These are phyloP conservation scores for Alternaria gansuensis DNA, from an alignment of 2,329 filamentous ascomycete species.

Conservation along the genomic window DNA sequence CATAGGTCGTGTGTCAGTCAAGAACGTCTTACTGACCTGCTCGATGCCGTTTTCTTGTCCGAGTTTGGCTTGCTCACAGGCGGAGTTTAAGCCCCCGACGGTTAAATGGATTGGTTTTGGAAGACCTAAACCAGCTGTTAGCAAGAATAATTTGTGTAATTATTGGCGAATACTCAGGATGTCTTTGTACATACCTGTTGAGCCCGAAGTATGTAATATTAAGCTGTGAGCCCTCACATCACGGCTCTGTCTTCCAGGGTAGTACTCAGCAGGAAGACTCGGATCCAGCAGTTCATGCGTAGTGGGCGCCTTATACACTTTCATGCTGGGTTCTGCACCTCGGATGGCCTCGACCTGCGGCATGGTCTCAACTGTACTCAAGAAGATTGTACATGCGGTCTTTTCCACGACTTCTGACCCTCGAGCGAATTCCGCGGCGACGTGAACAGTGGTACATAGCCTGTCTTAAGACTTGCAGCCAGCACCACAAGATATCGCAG, in stretches of 20 bases:
- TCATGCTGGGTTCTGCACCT: background rate
- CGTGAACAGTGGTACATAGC: slow-evolving; percentile 11
- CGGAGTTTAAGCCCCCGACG: slow-evolving; percentile 2
- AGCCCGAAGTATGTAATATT: slow-evolving; percentile 14
- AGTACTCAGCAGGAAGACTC: background rate
- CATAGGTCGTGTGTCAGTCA: slow-evolving; percentile 1
- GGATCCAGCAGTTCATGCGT: slow-evolving; percentile 1
- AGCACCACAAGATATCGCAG: slow-evolving; percentile 8
- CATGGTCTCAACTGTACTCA: slow-evolving; percentile 6
- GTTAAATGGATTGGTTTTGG: slow-evolving; percentile 9
- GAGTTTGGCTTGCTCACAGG: background rate
- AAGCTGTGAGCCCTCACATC: background rate
- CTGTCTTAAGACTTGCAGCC: slow-evolving; percentile 9
- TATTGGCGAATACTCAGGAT: too few species aligned
- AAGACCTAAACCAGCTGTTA: background rate
- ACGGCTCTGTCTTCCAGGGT: slow-evolving; percentile 4
- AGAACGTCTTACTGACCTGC: background rate
- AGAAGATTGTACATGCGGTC: slow-evolving; percentile 3
- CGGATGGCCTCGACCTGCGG: background rate
- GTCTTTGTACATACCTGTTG: background rate
- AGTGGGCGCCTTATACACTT: background rate
- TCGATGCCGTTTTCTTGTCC: background rate
- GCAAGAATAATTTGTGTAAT: background rate
- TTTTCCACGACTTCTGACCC: slow-evolving; percentile 4
- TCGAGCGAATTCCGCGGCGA: slow-evolving; percentile 10